Conservation (phyloP, 306 rosid genomes). For the Ochetophila trinervis region DNA sequence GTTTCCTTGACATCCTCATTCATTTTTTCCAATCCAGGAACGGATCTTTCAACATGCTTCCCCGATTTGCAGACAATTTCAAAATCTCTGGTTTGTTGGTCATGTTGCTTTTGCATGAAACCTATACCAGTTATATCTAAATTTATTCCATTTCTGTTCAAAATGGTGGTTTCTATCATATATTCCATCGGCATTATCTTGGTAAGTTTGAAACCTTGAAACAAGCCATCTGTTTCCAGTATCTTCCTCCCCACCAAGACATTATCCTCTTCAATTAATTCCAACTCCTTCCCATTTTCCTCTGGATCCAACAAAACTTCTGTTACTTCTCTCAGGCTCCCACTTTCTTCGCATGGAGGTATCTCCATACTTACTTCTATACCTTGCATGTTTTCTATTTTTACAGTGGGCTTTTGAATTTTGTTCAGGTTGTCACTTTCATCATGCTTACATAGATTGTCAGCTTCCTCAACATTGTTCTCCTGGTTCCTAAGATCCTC, state of each 20-base stretch:
- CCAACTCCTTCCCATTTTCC: constrained; percentile 32
- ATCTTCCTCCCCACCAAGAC: constrained; percentile 31
- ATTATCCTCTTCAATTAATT: constrained; percentile 28
- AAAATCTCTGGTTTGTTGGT: constrained; percentile 30
- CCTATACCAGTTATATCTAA: constrained; percentile 29
- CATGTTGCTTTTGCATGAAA: constrained; percentile 33
- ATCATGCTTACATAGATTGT: constrained; percentile 32
- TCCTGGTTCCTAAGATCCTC: constrained; percentile 34
- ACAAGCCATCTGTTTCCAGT: constrained; percentile 35
- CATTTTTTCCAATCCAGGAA: constrained; percentile 30
- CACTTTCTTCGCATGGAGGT: constrained; percentile 31
- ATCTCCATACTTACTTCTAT: constrained; percentile 29
- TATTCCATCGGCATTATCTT: constrained; percentile 34
- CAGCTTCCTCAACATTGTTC: constrained; percentile 32
- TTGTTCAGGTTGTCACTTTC: constrained; percentile 36
- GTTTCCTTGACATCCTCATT: constrained; percentile 30
- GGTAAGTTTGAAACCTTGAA: constrained; percentile 30
- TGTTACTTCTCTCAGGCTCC: constrained; percentile 26
- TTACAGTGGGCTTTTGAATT: constrained; percentile 25
- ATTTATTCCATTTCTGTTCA: constrained; percentile 23
- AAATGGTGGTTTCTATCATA: constrained; percentile 24
- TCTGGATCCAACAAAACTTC: constrained; percentile 30
- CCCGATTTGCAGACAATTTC: constrained; percentile 31
- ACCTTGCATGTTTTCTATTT: constrained; percentile 29
- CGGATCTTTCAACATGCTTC: constrained; percentile 41